Percentiles rank a stretch among this genome's conserved stretches.
These are phyloP conservation scores for Suillus tomentosus DNA, from an alignment of 768 basidiomycete genomes.

Conservation along the genomic window DNA sequence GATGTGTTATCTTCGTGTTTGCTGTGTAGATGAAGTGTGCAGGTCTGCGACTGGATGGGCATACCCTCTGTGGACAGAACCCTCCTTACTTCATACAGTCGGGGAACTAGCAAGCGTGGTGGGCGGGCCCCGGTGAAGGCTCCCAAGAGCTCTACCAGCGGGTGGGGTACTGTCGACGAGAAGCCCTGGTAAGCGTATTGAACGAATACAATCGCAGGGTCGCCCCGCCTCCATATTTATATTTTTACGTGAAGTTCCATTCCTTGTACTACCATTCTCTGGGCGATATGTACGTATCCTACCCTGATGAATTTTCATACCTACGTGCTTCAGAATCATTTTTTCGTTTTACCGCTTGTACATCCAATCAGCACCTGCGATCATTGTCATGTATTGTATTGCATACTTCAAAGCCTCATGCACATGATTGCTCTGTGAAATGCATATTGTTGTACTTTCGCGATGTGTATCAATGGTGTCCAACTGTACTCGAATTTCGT, in stretches of 20 bases:
- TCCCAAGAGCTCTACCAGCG: constrained; percentile 24
- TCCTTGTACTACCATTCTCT: neutral
- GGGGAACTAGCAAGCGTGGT: constrained; percentile 16
- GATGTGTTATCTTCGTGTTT: no score
- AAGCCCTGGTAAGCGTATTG: constrained; percentile 25
- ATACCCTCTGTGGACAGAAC: no score
- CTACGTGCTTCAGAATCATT: neutral
- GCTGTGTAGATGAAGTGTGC: no score
- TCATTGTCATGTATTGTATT: neutral
- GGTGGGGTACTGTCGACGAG: constrained; percentile 28
- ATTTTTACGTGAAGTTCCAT: neutral
- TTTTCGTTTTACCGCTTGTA: neutral
- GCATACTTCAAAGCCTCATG: neutral
- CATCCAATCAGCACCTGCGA: neutral
- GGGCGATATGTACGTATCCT: no score
- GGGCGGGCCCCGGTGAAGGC: constrained; percentile 4
- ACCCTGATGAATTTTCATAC: neutral
- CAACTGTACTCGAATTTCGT: constrained; percentile 20
- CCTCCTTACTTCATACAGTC: no score
- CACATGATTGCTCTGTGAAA: neutral
- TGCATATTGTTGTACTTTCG: neutral
- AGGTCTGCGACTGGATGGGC: no score
- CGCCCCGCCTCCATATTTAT: neutral
- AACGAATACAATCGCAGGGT: neutral
- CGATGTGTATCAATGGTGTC: constrained; percentile 22